phyloP scores from a whole-genome alignment of 768 basidiomycete species.

The Tylopilus intermedius region DNA sequence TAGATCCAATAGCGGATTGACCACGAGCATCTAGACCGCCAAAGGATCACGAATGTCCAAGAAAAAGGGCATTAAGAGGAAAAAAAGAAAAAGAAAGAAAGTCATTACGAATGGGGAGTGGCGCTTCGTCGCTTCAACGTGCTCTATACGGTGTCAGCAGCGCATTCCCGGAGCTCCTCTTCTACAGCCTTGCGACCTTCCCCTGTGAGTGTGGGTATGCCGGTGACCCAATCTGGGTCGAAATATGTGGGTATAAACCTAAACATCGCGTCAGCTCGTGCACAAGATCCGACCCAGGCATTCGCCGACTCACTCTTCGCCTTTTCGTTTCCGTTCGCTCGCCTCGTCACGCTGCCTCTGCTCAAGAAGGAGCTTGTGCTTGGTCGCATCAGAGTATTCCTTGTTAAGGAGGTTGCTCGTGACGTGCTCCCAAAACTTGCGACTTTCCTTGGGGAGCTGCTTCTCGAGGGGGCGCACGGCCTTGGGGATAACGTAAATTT shows the following conservation, averaged over 20 bases:
- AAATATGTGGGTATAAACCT: conserved; percentile 79
- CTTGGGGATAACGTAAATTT: conserved; percentile 74
- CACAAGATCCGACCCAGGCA: neutral
- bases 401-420: conserved; percentile 72
- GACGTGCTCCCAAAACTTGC: conserved; percentile 83
- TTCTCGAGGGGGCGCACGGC: conserved; percentile 72
- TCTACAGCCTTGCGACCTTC: conserved; percentile 69
- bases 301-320: conserved; percentile 57
- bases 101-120: conserved; percentile 12
- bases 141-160: conserved; percentile 14
- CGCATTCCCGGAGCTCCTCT: conserved; percentile 49
- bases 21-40: conserved; percentile 6
- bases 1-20: conserved; percentile 6
- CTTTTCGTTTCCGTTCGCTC: conserved; percentile 79
- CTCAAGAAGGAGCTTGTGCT: conserved; percentile 86
- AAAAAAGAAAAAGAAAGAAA: neutral
- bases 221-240: conserved; percentile 59
- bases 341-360: conserved; percentile 89
- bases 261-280: neutral
- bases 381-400: conserved; percentile 88
- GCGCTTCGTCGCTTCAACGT: neutral
- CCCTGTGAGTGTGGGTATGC: conserved; percentile 62
- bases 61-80: conserved; percentile 4
- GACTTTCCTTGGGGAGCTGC: conserved; percentile 78
- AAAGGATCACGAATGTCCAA: conserved; percentile 3